Evolutionary conservation across 1,284 basidiomycete species (phyloP).

Genomic region (Macrocystidia cucumis): DNA sequence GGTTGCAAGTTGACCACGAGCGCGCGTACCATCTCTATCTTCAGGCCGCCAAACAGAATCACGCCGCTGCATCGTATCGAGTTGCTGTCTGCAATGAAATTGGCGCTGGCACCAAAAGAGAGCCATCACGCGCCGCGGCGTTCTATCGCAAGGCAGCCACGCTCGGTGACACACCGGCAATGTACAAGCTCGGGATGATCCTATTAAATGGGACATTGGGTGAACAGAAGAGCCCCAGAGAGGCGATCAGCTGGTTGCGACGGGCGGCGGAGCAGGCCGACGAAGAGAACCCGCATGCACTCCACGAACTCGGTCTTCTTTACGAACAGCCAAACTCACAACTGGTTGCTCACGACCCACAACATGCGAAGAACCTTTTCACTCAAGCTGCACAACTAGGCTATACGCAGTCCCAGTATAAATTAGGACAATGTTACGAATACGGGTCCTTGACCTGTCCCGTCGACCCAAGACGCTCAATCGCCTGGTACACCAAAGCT

Average conservation of each 20-base stretch:
- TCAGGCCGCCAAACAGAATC: slow-evolving; percentile 96
- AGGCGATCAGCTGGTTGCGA: slow-evolving; percentile 93
- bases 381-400: slow-evolving; percentile 92
- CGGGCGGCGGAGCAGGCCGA: slow-evolving; percentile 96
- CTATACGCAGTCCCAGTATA: slow-evolving; percentile 92
- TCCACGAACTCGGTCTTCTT: slow-evolving; percentile 93
- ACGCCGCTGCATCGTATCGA: slow-evolving; percentile 91
- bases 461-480: slow-evolving; percentile 87
- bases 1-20: slow-evolving; percentile 94
- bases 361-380: slow-evolving; percentile 81
- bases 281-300: slow-evolving; percentile 95
- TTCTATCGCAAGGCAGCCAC: slow-evolving; percentile 98
- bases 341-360: slow-evolving; percentile 67
- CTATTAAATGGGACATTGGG: slow-evolving; percentile 82
- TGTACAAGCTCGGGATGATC: slow-evolving; percentile 99
- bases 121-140: slow-evolving; percentile 82
- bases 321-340: slow-evolving; percentile 73
- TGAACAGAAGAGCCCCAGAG: slow-evolving; percentile 81
- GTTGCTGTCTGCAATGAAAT: slow-evolving; percentile 99
- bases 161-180: slow-evolving; percentile 93
- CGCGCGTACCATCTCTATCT: slow-evolving; percentile 98
- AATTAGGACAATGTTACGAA: slow-evolving; percentile 93
- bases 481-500: slow-evolving; percentile 98
- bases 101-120: slow-evolving; percentile 94
- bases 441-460: slow-evolving; percentile 88